Conservation (phyloP, 176 grass and related monocot species). For the Calamus simplicifolius region DNA sequence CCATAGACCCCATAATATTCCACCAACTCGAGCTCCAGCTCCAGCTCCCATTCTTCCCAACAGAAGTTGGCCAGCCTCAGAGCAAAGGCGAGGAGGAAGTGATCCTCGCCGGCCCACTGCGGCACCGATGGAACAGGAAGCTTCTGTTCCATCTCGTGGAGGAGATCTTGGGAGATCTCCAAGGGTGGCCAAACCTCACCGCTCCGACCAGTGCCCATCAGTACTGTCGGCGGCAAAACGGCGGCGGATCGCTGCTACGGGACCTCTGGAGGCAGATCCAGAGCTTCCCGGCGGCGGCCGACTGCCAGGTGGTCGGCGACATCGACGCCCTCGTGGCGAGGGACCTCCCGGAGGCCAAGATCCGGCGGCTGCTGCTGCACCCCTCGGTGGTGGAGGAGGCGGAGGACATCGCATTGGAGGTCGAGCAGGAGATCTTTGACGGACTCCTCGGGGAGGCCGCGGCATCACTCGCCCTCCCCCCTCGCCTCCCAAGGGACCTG, state of each 20-base stretch:
- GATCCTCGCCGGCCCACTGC: constrained; percentile 15
- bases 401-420: constrained; percentile 33
- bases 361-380: constrained; percentile 25
- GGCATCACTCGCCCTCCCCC: constrained; percentile 7
- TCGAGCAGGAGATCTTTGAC: constrained; percentile 49
- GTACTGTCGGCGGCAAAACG: neutral
- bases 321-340: constrained; percentile 52
- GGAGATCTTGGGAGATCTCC: constrained; percentile 38
- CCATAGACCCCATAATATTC: constrained; percentile 69
- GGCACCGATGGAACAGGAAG: constrained; percentile 80
- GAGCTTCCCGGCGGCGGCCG: constrained; percentile 36
- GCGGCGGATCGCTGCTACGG: constrained; percentile 12
- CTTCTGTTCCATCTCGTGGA: constrained; percentile 66
- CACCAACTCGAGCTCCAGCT: constrained; percentile 74
- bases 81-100: neutral
- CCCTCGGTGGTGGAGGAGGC: constrained; percentile 37
- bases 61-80: neutral
- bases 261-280: constrained; percentile 29
- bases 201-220: neutral
- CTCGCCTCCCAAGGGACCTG: constrained; percentile 5
- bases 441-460: constrained; percentile 44
- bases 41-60: constrained; percentile 21
- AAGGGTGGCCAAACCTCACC: neutral
- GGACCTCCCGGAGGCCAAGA: constrained; percentile 22
- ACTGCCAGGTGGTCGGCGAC: constrained; percentile 65